Base-by-base conservation (phyloP, 1,139 yeast genomes). In the Kluyveromyces sp. region DNA sequence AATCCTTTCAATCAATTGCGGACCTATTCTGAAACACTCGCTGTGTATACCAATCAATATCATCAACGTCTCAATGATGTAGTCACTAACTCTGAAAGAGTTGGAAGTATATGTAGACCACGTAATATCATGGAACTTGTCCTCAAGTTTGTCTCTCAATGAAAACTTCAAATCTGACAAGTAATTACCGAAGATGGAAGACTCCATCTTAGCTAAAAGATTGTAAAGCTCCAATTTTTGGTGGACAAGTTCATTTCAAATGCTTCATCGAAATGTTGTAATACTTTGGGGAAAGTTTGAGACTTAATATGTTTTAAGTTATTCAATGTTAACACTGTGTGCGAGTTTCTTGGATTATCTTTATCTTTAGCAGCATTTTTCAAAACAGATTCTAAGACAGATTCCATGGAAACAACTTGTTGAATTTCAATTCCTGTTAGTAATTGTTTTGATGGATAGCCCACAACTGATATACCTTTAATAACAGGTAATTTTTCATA, bases 41-140 rank as follows among this genome's bases (percentile, higher is more conserved):
- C 81, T 69, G 54, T 78, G 81, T 1, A 78, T 74, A 21, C 72
- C 65, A 4, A 81, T 78, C 28, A 83, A 59, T 35, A 73, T 61
- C 59, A 78, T 69, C 39, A 81, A 60, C 1, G 74, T 66, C 47
- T 78, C 77, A 48, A 78, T 73, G 4, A 81, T 64, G 56, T 75
- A 80, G 35, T 71, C 60, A 2, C 76, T 70, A 2, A 72, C 72
- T 47, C 70, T 68, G 27, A 60, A 59, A 7, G 78, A 76, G 25
- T 57, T 56, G 1, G 66, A 55, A 2, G 62, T 59, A 10, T 63
- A 55, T 4, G 65, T 59, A 3, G 68, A 58, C 84, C 84, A 78
- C 45, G 70, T 67, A 4, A 66, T 60, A n/a, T 68, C 65, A 3
- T 69, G 58, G 26, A 79, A 66, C 6, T 83, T 83, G 1, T 64